Base-by-base conservation (phyloP, 1,284 basidiomycete species). In the Tylopilus orsonianus region DNA sequence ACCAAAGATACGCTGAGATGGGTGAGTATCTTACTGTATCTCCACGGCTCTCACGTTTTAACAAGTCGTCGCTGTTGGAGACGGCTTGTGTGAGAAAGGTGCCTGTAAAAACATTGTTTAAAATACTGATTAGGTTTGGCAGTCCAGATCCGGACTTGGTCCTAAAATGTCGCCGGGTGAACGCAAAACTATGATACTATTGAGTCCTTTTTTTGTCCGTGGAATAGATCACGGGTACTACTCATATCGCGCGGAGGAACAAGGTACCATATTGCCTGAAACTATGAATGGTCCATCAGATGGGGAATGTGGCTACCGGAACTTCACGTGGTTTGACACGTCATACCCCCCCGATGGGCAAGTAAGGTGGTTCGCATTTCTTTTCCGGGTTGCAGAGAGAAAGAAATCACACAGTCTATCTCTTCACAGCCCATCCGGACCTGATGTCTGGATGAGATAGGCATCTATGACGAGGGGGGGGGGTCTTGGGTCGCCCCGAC, bases 391-490 rank as follows among this genome's bases (percentile, higher is more conserved):
- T 48, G 34, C 29, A 35, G 24, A 16, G 30, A 37, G 13, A 26
- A 20, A 24, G 23, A 23, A 23, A 19, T 4, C 14, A 19, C 14
- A 30, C 35, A 42, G 13, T 29, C 34, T 8, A 10, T 27, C 32
- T 41, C 39, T 19, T 19, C 39, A 27, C 27, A 19, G 16, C 26
- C 39, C 13, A 41, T 8, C 20, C 14, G 40, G 41, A 50, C 47
- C 41, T 33, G 46, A 46, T 51, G 14, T 24, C 13, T 43, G 41
- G 45, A 29, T 43, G 55, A 50, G 55, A 54, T 57, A 54, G 52
- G 44, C 43, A 30, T 13, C 7, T 16, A 13, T 20, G 18, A n/a
- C 22, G 10, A 18, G 4, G 20, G n/a, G 19, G 30, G 54, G 46
- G n/a, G n/a, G n/a, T n/a, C 22, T 23, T 56, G 13, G n/a, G 24